Base-by-base conservation (phyloP, 306 rosid species). In the Cucumis melo region DNA sequence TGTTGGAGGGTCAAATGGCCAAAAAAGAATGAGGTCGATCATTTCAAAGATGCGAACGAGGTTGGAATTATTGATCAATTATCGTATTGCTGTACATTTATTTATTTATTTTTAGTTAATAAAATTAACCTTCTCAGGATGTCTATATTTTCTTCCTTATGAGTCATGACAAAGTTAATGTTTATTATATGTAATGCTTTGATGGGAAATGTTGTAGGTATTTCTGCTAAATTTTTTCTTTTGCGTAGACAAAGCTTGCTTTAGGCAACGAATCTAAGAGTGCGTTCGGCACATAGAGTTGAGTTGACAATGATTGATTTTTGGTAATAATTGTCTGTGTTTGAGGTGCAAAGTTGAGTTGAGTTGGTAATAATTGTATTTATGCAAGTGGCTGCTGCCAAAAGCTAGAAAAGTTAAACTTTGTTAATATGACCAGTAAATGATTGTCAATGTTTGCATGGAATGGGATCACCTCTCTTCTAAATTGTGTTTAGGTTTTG, bases 1-100 rank as follows among this genome's bases (percentile, higher is more conserved):
- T 94, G 99, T 83, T 94, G 99, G 98, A 87, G 97, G 78, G 92
- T 94, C 58, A 90, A 65, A 76, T 94, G 98, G 98, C 98, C 97
- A 48, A 87, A 78, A 88, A 91, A 85, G 87, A 83, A 80, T 70
- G 85, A 76, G 29, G 56, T 1, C 20, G 86, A 81, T 20, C 41
- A 85, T 79, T 92, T 85, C 85, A 94, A 94, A 88, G 99, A 94
- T 88, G 99, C 99, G 67, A 94, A 94, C 83, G 98, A 94, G 96
- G 99, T 90, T 48, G 58, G 87, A 76, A 24, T 46, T 71, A 23
- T 50, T 7, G 8, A 71, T 71, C 21, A 7, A 15, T 42, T 42
- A 39, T 42, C 5, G 27, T 58, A 29, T 60, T 42, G 59, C 27
- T 50, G 62, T 6, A 55, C 9, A 36, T 32, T 68, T 61, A 34